Conservation (phyloP, 2,329 filamentous ascomycete species). For the Sclerotinia glacialis region DNA sequence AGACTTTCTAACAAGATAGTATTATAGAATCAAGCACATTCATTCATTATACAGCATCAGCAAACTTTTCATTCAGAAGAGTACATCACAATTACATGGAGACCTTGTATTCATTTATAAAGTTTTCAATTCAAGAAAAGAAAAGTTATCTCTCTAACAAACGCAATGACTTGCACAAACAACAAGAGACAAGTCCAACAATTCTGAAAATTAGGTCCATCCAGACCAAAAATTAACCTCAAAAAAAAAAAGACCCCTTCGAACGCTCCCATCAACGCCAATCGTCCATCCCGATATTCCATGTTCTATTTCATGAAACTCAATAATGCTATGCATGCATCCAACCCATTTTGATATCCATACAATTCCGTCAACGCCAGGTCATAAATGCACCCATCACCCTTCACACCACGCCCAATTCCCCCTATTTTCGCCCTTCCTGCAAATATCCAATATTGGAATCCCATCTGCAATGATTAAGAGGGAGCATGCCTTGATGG, state of each 20-base stretch:
- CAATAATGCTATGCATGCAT: background rate
- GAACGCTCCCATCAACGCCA: background rate
- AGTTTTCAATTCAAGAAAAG: background rate
- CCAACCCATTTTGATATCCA: conserved; percentile 9
- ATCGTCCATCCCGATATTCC: background rate
- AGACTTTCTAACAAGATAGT: too few relatives aligned
- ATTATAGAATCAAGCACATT: background rate
- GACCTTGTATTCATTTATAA: background rate
- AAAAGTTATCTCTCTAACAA: background rate
- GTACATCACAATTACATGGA: background rate
- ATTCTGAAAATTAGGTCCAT: background rate
- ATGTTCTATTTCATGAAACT: background rate
- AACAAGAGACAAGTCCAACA: background rate
- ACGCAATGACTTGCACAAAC: background rate
- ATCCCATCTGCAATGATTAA: background rate
- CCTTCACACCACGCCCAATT: background rate
- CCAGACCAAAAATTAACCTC: background rate
- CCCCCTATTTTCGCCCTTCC: conserved; percentile 12
- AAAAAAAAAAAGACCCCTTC: background rate
- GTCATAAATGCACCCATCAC: conserved; percentile 4
- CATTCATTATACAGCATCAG: background rate
- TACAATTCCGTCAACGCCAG: conserved; percentile 12
- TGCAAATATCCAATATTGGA: background rate
- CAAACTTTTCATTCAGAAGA: background rate
- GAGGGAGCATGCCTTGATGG: conserved; percentile 8